A percentile compares a stretch with the other conserved stretches of the same genome.
Evolutionary conservation across 2,329 filamentous ascomycete species (phyloP).

Genomic region (Exophiala xenobiotica): DNA sequence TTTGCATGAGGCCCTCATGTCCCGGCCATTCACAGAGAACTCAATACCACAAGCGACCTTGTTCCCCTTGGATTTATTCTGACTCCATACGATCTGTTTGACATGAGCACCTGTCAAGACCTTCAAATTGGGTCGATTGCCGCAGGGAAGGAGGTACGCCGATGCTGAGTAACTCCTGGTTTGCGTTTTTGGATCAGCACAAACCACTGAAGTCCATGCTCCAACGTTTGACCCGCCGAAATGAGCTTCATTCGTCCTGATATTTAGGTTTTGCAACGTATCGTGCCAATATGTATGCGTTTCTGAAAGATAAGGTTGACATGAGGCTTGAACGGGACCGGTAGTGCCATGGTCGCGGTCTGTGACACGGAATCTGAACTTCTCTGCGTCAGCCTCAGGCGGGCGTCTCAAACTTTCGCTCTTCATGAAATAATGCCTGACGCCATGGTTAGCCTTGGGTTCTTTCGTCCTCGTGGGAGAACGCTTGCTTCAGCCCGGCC

Average conservation of each 20-base stretch:
- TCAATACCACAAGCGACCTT: not conserved
- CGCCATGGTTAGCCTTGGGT: not conserved
- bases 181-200: not conserved
- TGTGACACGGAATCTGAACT: not conserved
- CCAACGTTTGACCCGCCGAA: not conserved
- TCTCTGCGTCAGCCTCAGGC: not conserved
- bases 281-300: not conserved
- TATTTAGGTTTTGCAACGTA: not conserved
- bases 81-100: not conserved
- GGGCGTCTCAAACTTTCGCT: not conserved
- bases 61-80: not conserved
- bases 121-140: not conserved
- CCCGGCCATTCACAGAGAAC: not conserved
- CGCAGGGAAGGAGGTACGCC: not conserved
- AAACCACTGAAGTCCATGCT: not conserved
- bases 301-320: not conserved
- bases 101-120: conserved; percentile 31
- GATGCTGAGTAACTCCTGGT: conserved; percentile 4
- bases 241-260: not conserved
- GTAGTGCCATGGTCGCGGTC: not conserved
- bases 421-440: not conserved
- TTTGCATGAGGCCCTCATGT: conserved; percentile 6
- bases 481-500: not conserved
- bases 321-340: not conserved
- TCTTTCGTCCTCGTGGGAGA: not conserved